Base-by-base conservation (phyloP, 2,329 filamentous ascomycete species). In the Fonsecaea erecta region DNA sequence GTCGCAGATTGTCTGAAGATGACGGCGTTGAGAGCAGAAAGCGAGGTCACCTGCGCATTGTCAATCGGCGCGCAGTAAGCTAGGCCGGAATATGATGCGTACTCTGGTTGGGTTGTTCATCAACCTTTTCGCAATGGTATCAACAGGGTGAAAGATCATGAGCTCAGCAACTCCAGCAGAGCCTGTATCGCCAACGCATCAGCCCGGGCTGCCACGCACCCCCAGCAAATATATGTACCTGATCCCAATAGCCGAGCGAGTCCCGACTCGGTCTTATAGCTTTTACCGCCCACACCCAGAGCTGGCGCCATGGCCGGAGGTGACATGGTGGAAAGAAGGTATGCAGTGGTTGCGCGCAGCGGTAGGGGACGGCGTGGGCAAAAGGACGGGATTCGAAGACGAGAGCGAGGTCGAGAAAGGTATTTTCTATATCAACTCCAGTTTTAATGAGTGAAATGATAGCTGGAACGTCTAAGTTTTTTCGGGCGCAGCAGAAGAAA, bases 51-150 rank as follows among this genome's bases (percentile, higher is more conserved):
- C 84, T 88, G 72, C 40, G 5, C 18, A 21, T 35, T 40, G 62
- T 65, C 60, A 66, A 48, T 30, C 52, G 35, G 53, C 34, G 32
- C 18, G 48, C 12, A 34, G 21, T 16, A 24, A 12, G 11, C 8
- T 18, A 48, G 35, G n/a, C 26, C 9, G 30, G 8, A 18, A 52
- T 63, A 52, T 46, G 21, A 28, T 63, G 61, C 80, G 72, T 77
- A 91, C 86, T 81, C 84, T 91, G 76, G 87, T 88, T 78, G 96
- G 90, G 81, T 99, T 97, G 87, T 93, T 97, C 95, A 99, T 99
- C 80, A 99, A 87, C 73, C 95, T 92, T 85, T 99, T 99, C 70
- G 95, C 94, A 75, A 96, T 97, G 57, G 95, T 99, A 81, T 99
- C 95, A 78, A 99, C 92, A 70, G 92, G 92, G 77, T 96, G 92